Base-by-base conservation (phyloP, 108 stramenopile species). In the Bacterosira constricta region DNA sequence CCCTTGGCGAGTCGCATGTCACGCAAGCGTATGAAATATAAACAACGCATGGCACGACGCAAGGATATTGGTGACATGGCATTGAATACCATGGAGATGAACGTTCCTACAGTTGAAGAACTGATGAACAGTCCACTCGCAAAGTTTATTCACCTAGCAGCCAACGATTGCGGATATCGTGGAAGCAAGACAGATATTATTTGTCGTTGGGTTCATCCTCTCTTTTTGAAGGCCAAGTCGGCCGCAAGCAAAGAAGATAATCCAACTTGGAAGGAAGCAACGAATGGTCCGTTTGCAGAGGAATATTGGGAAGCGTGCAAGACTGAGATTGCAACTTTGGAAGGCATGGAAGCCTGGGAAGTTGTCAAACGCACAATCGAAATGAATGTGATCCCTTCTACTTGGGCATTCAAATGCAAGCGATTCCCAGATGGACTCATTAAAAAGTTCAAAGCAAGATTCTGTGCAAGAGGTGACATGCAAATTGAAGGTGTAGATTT, bases 401-500 rank as follows among this genome's bases (percentile, higher is more conserved):
- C n/a, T 5, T 84, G 83, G 83, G 83, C 67, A 0, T 62, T 84
- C 4, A 66, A 59, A 18, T 73, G 37, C 26, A 79, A 79, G 53
- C 53, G 78, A 0, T 41, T 25, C 50, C 71, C 71, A 1, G 78
- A 73, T 41, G 72, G 71, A 0, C 7, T 30, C 10, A 47, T 86
- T 1, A 59, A 73, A 1, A 88, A 88, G 52, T 50, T 86, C 30
- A 89, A 89, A 36, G 88, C 71, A 0, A 44, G 88, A 27, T 77
- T 82, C 45, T 89, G 88, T 57, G 77, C 65, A 32, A 50, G 88
- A 51, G 88, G 88, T 5, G 80, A 85, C 37, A 35, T 55, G 32
- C 87, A 88, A 49, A 39, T 68, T 0, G 58, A 85, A 37, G 87
- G 87, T 1, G 77, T 85, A 38, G 84, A 88, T 41, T 88, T 61